These are phyloP conservation scores for Gypsophila paniculata DNA, from an alignment of 179 eudicot species.

Conservation along the genomic window DNA sequence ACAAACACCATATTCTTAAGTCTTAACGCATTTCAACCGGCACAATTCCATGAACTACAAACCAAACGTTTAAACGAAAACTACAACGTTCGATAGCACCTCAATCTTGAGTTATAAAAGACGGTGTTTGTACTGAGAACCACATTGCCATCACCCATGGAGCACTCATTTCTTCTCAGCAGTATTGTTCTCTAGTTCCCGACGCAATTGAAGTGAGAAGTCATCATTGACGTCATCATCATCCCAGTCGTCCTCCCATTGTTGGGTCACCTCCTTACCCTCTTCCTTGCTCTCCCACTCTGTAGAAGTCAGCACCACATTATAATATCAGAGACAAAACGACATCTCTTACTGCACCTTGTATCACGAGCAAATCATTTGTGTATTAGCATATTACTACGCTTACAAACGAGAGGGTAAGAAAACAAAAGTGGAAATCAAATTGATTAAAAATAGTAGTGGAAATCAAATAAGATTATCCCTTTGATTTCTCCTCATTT, in stretches of 20 bases:
- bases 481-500: too few species aligned
- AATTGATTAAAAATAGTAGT: too few species aligned
- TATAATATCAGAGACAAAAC: background rate
- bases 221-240: conserved; percentile 90
- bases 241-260: conserved; percentile 97
- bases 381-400: background rate
- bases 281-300: conserved; percentile 77
- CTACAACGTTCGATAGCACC: conserved; percentile 14
- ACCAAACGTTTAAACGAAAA: conserved; percentile 4
- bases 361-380: background rate
- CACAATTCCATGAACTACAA: background rate
- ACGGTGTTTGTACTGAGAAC: background rate
- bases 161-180: conserved; percentile 54
- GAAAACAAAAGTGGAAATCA: too few species aligned
- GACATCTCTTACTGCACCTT: background rate
- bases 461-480: too few species aligned
- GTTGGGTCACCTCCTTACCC: conserved; percentile 71
- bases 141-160: background rate
- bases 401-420: background rate
- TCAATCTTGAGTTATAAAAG: conserved; percentile 8
- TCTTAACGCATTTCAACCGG: background rate
- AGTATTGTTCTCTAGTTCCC: conserved; percentile 63
- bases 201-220: conserved; percentile 77
- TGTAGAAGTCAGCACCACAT: conserved; percentile 18
- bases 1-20: conserved; percentile 1